A percentile compares a stretch with the other conserved stretches of the same genome.
These are phyloP conservation scores for Margaritispora aquatica DNA, from an alignment of 495 filamentous ascomycete genomes.

Conservation along the genomic window DNA sequence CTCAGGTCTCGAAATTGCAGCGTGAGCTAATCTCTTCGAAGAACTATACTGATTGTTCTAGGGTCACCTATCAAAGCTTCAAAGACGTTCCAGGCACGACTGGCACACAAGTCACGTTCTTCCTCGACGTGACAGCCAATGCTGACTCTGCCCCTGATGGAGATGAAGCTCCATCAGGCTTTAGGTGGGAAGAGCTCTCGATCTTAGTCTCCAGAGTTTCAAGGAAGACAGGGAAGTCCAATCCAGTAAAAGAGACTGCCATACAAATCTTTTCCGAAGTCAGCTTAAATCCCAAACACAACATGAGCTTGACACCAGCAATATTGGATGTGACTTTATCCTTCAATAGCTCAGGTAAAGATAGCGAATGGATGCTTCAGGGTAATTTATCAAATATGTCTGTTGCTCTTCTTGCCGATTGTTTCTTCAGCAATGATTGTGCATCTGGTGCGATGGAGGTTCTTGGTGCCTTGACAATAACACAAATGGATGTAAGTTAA, in stretches of 20 bases:
- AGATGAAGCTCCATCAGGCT: background rate
- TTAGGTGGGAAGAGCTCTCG: background rate
- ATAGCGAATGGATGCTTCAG: background rate
- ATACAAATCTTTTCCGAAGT: background rate
- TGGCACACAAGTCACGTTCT: background rate
- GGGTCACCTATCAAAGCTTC: background rate
- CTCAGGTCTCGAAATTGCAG: too few species aligned
- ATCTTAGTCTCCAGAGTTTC: background rate
- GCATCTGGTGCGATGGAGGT: background rate
- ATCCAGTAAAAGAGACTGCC: background rate
- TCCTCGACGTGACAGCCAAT: background rate
- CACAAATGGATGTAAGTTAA: background rate
- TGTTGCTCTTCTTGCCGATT: background rate
- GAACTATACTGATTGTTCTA: too few species aligned
- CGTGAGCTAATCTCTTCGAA: too few species aligned
- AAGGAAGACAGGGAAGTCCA: background rate
- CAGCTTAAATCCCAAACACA: background rate
- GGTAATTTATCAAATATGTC: background rate
- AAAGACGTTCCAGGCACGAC: background rate
- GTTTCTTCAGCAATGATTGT: background rate
- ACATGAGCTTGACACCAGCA: background rate
- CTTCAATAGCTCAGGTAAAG: background rate
- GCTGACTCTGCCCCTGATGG: background rate
- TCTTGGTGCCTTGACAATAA: background rate
- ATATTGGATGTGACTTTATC: background rate